Percentiles rank a stretch among this genome's conserved stretches.
These are phyloP conservation scores for Colletotrichum simmondsii DNA, from an alignment of 2,329 filamentous ascomycete genomes.

Conservation along the genomic window DNA sequence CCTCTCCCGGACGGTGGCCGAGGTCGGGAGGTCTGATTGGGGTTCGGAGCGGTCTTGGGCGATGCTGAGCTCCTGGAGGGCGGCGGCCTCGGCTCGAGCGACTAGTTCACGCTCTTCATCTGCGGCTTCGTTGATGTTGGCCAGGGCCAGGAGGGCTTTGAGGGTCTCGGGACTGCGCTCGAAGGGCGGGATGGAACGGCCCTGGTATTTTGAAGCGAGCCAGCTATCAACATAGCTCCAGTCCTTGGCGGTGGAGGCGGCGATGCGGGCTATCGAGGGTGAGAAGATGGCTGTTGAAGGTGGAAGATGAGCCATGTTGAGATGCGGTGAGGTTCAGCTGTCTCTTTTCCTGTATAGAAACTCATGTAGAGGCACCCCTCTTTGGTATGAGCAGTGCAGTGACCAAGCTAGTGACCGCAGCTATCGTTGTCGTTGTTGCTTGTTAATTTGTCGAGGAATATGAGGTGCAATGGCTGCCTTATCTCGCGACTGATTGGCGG, in stretches of 20 bases:
- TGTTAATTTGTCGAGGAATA: background rate
- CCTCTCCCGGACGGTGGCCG: conserved; percentile 45
- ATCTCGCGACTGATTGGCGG: background rate
- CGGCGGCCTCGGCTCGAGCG: conserved; percentile 67
- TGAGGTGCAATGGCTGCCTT: background rate
- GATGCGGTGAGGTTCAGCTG: background rate
- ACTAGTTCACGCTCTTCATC: conserved; percentile 75
- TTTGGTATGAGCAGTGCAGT: background rate
- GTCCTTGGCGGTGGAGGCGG: conserved; percentile 86
- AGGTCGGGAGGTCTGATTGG: conserved; percentile 30
- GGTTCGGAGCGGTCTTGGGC: background rate
- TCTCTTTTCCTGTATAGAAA: background rate
- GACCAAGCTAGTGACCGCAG: background rate
- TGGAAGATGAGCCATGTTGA: conserved; percentile 50
- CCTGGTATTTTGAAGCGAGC: conserved; percentile 77
- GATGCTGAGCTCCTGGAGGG: conserved; percentile 61
- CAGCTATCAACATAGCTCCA: conserved; percentile 91
- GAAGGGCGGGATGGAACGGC: conserved; percentile 74
- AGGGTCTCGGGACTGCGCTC: conserved; percentile 90
- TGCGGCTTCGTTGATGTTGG: conserved; percentile 79
- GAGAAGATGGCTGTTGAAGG: conserved; percentile 70
- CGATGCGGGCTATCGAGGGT: conserved; percentile 75
- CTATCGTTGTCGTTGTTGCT: background rate
- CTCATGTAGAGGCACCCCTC: background rate
- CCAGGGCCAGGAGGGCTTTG: conserved; percentile 77